A percentile compares a stretch with the other conserved stretches of the same genome.
Evolutionary conservation across 768 basidiomycete species (phyloP).

Genomic region (Candolleomyces aberdarensis): DNA sequence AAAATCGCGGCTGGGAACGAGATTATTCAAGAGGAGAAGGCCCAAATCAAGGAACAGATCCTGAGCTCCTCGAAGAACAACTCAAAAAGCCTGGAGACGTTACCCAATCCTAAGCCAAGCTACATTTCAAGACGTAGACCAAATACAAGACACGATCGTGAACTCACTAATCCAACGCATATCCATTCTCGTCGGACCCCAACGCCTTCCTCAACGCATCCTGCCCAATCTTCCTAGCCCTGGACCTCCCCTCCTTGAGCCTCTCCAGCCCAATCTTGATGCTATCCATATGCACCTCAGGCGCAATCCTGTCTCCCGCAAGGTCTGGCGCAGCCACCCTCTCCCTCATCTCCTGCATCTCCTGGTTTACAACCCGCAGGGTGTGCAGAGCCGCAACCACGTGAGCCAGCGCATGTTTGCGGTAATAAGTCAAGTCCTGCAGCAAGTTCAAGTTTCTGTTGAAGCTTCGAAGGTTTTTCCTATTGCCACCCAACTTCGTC

Average conservation of each 20-base stretch:
- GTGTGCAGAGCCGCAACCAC: slow-evolving; percentile 63
- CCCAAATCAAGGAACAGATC: slow-evolving; percentile 56
- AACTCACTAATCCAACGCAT: too few relatives aligned
- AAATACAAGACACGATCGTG: too few relatives aligned
- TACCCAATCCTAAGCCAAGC: too few relatives aligned
- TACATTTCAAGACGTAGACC: too few relatives aligned
- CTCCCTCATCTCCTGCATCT: slow-evolving; percentile 76
- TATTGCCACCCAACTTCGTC: slow-evolving; percentile 59
- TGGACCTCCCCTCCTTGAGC: slow-evolving; percentile 38
- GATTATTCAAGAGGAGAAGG: slow-evolving; percentile 58
- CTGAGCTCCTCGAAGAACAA: slow-evolving; percentile 60
- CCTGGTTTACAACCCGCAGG: slow-evolving; percentile 60
- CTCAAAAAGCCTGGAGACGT: slow-evolving; percentile 24
- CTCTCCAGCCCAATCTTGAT: slow-evolving; percentile 62
- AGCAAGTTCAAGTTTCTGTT: slow-evolving; percentile 53
- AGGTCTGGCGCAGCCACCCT: slow-evolving; percentile 67
- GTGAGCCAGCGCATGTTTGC: slow-evolving; percentile 59
- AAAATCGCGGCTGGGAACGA: too few relatives aligned
- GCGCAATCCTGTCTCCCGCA: slow-evolving; percentile 52
- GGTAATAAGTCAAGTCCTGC: slow-evolving; percentile 50
- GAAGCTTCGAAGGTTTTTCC: slow-evolving; percentile 42
- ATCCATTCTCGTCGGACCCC: background rate
- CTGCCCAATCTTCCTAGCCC: too few relatives aligned
- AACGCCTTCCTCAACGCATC: slow-evolving; percentile 28
- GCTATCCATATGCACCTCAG: slow-evolving; percentile 75